Evolutionary conservation across 2,329 filamentous ascomycete genomes (phyloP).

Genomic region (Claviceps pusilla): DNA sequence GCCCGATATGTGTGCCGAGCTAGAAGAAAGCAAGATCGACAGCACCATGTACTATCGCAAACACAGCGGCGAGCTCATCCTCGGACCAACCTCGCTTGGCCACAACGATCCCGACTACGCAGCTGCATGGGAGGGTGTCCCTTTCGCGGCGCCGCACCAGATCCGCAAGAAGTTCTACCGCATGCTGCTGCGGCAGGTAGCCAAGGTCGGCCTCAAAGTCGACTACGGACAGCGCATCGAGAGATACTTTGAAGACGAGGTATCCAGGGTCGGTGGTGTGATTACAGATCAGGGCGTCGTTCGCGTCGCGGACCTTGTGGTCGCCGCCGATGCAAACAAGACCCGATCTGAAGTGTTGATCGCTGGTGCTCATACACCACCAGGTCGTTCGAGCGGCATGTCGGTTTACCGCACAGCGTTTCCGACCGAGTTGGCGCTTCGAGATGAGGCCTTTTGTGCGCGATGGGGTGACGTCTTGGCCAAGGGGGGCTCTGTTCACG

Average conservation of each 20-base stretch:
- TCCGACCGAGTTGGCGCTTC: background rate
- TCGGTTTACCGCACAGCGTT: constrained; percentile 1
- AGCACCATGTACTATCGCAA: background rate
- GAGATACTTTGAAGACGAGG: constrained; percentile 3
- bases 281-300: background rate
- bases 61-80: constrained; percentile 3
- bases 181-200: constrained; percentile 3
- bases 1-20: constrained; percentile 3
- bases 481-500: background rate
- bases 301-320: constrained; percentile 3
- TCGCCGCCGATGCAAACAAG: constrained; percentile 6
- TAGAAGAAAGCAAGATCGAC: constrained; percentile 1
- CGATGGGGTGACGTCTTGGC: background rate
- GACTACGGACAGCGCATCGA: constrained; percentile 1
- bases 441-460: background rate
- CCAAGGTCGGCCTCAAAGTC: constrained; percentile 2
- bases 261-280: background rate
- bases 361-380: background rate
- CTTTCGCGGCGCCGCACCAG: background rate
- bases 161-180: constrained; percentile 1
- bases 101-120: constrained; percentile 2
- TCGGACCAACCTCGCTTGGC: background rate
- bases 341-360: constrained; percentile 1
- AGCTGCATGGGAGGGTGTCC: background rate
- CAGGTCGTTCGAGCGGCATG: background rate